phyloP scores from a whole-genome alignment of 164 flowering plant genomes.

The Santalum album region DNA sequence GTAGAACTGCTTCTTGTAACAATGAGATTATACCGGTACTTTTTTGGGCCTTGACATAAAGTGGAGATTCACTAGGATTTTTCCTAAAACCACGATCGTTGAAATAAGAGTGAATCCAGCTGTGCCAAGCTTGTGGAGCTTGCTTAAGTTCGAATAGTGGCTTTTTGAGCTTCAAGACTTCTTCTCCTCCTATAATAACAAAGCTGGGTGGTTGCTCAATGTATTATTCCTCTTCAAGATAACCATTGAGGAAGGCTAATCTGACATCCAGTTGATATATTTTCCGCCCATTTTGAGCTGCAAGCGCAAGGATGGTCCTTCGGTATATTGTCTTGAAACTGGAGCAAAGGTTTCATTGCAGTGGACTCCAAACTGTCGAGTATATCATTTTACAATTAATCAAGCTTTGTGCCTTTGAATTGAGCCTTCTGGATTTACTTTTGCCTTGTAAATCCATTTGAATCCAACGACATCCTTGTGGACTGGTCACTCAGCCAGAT shows the following conservation, averaged over 20 bases:
- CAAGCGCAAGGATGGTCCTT: not conserved
- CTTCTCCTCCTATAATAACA: not conserved
- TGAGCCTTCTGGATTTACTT: not conserved
- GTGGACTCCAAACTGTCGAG: not conserved
- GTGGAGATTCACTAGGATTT: not conserved
- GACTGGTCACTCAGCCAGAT: not conserved
- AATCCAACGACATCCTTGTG: not conserved
- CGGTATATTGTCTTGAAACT: too few relatives aligned
- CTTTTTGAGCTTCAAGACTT: not conserved
- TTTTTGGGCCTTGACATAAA: not conserved
- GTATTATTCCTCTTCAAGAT: too few relatives aligned
- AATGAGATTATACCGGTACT: not conserved
- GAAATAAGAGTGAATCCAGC: too few relatives aligned
- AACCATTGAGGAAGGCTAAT: too few relatives aligned
- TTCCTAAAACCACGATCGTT: too few relatives aligned
- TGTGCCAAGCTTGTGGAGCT: too few relatives aligned
- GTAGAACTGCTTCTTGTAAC: not conserved
- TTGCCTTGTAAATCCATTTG: conserved; percentile 1
- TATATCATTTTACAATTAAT: not conserved
- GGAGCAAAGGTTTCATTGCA: not conserved
- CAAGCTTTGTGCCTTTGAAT: not conserved
- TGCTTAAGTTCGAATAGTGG: not conserved
- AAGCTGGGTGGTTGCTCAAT: too few relatives aligned
- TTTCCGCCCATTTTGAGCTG: too few relatives aligned
- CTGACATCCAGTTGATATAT: too few relatives aligned